Percentiles rank a stretch among this genome's conserved stretches.
phyloP scores from a whole-genome alignment of 2,329 filamentous ascomycete genomes.

The Grosmannia huntii region DNA sequence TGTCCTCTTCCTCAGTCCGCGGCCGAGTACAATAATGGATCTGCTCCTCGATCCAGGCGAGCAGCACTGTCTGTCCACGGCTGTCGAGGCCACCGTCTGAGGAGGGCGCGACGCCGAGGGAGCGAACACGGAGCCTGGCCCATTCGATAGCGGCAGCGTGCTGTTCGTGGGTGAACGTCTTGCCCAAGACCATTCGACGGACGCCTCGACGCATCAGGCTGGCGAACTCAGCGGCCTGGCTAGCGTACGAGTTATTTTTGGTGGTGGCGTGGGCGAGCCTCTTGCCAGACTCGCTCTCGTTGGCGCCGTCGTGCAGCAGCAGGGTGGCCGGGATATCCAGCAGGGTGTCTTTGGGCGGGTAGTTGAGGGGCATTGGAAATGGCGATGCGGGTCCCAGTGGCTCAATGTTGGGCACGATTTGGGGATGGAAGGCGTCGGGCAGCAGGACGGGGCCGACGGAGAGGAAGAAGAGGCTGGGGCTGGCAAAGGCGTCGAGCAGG shows the following conservation, averaged over 20 bases:
- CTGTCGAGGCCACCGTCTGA: background rate
- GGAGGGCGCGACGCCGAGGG: conserved; percentile 21
- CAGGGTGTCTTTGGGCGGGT: conserved; percentile 33
- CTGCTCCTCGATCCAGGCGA: conserved; percentile 9
- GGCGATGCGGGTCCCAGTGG: conserved; percentile 1
- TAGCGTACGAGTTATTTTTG: conserved; percentile 28
- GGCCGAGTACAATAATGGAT: background rate
- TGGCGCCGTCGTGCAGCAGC: conserved; percentile 28
- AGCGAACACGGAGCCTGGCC: conserved; percentile 24
- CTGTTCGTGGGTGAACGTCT: no score
- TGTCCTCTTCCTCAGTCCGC: no score
- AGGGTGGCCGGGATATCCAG: conserved; percentile 37
- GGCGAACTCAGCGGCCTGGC: conserved; percentile 34
- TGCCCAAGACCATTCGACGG: conserved; percentile 29
- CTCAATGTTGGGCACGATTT: background rate
- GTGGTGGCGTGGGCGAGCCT: background rate
- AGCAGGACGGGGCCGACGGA: conserved; percentile 35
- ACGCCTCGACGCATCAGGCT: conserved; percentile 36
- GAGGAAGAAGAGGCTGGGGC: conserved; percentile 45
- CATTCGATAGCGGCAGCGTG: conserved; percentile 13
- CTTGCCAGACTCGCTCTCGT: no score
- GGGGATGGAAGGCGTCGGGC: conserved; percentile 13
- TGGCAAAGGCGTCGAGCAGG: conserved; percentile 48
- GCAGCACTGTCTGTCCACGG: conserved; percentile 1
- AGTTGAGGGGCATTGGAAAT: conserved; percentile 25